Evolutionary conservation across 345 rosid species (phyloP).

Genomic region (Citrus mangshanensis): DNA sequence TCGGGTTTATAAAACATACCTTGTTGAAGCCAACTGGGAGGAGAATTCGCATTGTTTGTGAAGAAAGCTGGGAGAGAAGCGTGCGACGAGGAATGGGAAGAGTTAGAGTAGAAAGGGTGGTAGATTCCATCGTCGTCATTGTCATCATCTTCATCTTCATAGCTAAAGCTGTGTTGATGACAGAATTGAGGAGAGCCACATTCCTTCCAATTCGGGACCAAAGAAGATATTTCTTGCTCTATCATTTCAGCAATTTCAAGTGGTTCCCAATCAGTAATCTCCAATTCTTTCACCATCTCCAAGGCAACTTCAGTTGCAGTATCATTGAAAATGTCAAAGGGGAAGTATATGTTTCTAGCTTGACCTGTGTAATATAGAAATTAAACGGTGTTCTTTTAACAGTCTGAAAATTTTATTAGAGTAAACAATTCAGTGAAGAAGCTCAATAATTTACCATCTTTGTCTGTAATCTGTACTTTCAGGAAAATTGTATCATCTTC

Average conservation of each 20-base stretch:
- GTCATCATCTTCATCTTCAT: slow-evolving; percentile 39
- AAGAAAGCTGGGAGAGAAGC: slow-evolving; percentile 37
- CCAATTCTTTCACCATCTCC: slow-evolving; percentile 92
- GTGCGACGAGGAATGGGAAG: slow-evolving; percentile 58
- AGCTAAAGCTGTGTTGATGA: slow-evolving; percentile 41
- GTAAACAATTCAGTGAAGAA: neutral
- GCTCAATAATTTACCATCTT: slow-evolving; percentile 42
- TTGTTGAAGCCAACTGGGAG: slow-evolving; percentile 27
- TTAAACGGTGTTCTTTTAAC: neutral
- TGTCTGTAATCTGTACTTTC: slow-evolving; percentile 76
- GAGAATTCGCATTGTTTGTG: slow-evolving; percentile 10
- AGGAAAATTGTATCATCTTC: slow-evolving; percentile 80
- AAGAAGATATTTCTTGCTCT: slow-evolving; percentile 64
- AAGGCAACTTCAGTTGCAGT: slow-evolving; percentile 74
- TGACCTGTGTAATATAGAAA: slow-evolving; percentile 51
- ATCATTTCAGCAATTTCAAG: slow-evolving; percentile 74
- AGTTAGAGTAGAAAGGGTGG: slow-evolving; percentile 38
- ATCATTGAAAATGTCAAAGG: slow-evolving; percentile 66
- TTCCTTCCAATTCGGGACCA: slow-evolving; percentile 64
- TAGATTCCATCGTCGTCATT: slow-evolving; percentile 20
- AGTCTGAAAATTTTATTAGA: neutral
- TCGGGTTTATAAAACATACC: neutral
- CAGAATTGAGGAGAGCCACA: slow-evolving; percentile 27
- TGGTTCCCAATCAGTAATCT: slow-evolving; percentile 73
- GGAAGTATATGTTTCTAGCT: slow-evolving; percentile 79